These are phyloP conservation scores for Isoetes taiwanensis DNA, from an alignment of 75 land plant genomes.

Conservation along the genomic window DNA sequence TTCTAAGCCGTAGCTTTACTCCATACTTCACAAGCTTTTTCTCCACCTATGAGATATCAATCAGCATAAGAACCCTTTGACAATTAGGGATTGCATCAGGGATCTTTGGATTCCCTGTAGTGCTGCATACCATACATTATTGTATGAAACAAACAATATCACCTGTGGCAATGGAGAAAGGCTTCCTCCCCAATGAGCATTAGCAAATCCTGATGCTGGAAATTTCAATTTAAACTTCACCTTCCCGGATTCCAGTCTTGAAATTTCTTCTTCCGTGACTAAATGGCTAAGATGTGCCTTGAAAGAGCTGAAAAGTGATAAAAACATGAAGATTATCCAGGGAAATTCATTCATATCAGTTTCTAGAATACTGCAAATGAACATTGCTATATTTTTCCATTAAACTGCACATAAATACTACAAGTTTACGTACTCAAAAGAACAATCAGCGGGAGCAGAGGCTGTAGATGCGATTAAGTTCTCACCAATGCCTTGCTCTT, in stretches of 20 bases:
- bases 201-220: conserved; percentile 34
- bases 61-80: not conserved
- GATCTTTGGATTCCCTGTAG: not conserved
- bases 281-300: conserved; percentile 30
- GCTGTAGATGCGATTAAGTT: not conserved
- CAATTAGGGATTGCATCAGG: not conserved
- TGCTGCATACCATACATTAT: not conserved
- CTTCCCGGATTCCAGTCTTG: conserved; percentile 21
- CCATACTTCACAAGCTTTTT: conserved; percentile 19
- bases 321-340: not conserved
- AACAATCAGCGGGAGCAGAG: not conserved
- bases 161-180: not conserved
- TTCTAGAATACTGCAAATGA: not conserved
- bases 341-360: not conserved
- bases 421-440: not conserved
- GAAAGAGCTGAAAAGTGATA: conserved; percentile 39
- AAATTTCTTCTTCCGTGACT: conserved; percentile 37
- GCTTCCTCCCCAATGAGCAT: conserved; percentile 29
- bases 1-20: conserved; percentile 39
- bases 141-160: not conserved
- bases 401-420: not conserved
- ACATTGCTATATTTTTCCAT: not conserved
- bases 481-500: not conserved
- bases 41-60: conserved; percentile 24
- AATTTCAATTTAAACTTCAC: conserved; percentile 37